Evolutionary conservation across 345 rosid species (phyloP).

Genomic region (Kernera saxatilis): DNA sequence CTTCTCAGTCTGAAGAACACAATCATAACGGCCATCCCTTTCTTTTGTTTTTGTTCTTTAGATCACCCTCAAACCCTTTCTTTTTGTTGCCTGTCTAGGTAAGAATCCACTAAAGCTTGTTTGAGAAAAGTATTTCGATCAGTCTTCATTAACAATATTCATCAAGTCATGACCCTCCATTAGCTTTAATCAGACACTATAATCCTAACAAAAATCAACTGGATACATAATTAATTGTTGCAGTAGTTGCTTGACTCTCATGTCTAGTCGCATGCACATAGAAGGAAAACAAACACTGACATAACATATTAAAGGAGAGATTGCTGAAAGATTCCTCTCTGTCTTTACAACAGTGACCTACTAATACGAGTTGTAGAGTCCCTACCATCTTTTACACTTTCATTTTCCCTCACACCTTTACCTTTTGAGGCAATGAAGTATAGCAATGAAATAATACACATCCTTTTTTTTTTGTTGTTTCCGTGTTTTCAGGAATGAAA

Average conservation of each 20-base stretch:
- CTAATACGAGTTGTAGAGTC: no score
- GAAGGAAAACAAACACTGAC: slow-evolving; percentile 23
- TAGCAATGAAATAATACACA: no score
- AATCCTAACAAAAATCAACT: background rate
- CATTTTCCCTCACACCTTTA: no score
- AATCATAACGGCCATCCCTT: no score
- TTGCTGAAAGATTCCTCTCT: slow-evolving; percentile 21
- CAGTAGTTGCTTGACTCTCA: slow-evolving; percentile 13
- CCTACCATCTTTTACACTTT: no score
- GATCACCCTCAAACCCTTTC: background rate
- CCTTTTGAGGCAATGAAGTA: no score
- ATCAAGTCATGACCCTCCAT: slow-evolving; percentile 7
- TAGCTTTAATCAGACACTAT: background rate
- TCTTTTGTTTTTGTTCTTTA: background rate
- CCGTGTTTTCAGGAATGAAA: no score
- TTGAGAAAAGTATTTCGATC: background rate
- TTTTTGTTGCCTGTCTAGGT: slow-evolving; percentile 16
- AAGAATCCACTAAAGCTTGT: slow-evolving; percentile 29
- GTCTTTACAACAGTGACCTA: slow-evolving; percentile 17
- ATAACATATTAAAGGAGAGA: slow-evolving; percentile 19
- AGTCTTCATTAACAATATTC: slow-evolving; percentile 24
- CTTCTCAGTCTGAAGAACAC: no score
- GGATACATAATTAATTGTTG: background rate
- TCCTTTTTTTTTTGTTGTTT: no score
- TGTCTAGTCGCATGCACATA: slow-evolving; percentile 26